Evolutionary conservation across 352 stramenopile species (phyloP).

Genomic region (Thalassiosira livingstoniorum): DNA sequence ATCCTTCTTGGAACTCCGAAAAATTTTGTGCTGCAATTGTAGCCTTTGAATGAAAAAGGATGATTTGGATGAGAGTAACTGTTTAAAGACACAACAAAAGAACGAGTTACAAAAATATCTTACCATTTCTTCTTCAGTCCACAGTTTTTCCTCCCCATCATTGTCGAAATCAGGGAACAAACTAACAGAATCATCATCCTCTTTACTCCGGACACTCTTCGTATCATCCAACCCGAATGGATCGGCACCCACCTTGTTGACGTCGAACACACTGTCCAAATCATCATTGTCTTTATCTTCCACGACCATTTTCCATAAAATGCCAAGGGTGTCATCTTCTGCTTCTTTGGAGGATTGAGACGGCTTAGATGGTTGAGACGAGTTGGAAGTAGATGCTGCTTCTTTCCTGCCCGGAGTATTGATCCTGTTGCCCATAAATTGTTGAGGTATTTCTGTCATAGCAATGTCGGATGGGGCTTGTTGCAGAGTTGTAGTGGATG

Average conservation of each 20-base stretch:
- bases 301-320: slow-evolving; percentile 10
- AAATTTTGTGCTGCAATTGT: slow-evolving; percentile 12
- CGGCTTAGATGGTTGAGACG: neutral
- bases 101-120: too few relatives aligned
- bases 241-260: neutral
- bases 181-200: neutral
- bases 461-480: too few relatives aligned
- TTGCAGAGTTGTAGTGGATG: too few relatives aligned
- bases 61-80: too few relatives aligned
- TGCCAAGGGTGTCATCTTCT: slow-evolving; percentile 3
- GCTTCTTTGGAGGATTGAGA: neutral
- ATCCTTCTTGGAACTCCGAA: neutral
- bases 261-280: neutral
- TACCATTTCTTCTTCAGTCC: slow-evolving; percentile 14
- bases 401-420: neutral
- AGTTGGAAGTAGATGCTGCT: neutral
- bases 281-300: slow-evolving; percentile 3
- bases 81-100: too few relatives aligned
- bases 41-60: too few relatives aligned
- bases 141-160: slow-evolving; percentile 11
- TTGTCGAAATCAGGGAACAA: neutral
- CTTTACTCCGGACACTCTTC: neutral
- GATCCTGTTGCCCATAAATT: neutral
- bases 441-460: too few relatives aligned
- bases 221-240: neutral